These are phyloP conservation scores for Fusarium albidum DNA, from an alignment of 2,329 filamentous ascomycete species.

Conservation along the genomic window DNA sequence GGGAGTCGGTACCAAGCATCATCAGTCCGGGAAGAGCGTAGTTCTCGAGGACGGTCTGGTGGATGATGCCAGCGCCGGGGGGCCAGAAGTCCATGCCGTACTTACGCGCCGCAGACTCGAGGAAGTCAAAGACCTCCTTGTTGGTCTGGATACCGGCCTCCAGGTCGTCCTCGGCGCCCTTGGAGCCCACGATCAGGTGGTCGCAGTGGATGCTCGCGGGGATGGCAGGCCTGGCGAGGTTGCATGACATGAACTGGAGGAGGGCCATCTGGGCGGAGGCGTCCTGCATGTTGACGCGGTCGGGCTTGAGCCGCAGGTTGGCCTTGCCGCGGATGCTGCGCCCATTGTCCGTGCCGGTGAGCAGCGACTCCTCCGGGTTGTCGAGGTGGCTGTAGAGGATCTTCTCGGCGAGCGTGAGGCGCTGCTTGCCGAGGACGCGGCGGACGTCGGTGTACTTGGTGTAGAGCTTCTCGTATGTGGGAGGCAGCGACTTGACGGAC, in stretches of 20 bases:
- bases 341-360: conserved; percentile 84
- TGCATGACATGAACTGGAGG: conserved; percentile 98
- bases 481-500: conserved; percentile 57
- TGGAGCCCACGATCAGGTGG: conserved; percentile 96
- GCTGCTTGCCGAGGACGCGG: conserved; percentile 71
- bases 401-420: conserved; percentile 93
- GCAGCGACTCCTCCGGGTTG: conserved; percentile 85
- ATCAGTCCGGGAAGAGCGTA: conserved; percentile 96
- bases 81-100: conserved; percentile 98
- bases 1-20: conserved; percentile 98
- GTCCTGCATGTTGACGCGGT: conserved; percentile 99
- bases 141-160: conserved; percentile 87
- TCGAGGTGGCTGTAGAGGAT: conserved; percentile 97
- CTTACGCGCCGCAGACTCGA: conserved; percentile 89
- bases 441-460: conserved; percentile 79
- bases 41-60: conserved; percentile 98
- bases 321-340: conserved; percentile 84
- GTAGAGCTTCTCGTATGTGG: conserved; percentile 85
- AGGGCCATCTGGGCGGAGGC: conserved; percentile 98
- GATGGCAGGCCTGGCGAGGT: conserved; percentile 86
- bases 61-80: conserved; percentile 92
- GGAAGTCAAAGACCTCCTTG: conserved; percentile 96
- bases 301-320: conserved; percentile 96
- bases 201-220: conserved; percentile 99
- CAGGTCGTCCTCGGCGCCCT: conserved; percentile 86